Percentiles rank a stretch among this genome's conserved stretches.
phyloP scores from a whole-genome alignment of 192 early-diverging fungal species.

The Ambispora gerdemannii region DNA sequence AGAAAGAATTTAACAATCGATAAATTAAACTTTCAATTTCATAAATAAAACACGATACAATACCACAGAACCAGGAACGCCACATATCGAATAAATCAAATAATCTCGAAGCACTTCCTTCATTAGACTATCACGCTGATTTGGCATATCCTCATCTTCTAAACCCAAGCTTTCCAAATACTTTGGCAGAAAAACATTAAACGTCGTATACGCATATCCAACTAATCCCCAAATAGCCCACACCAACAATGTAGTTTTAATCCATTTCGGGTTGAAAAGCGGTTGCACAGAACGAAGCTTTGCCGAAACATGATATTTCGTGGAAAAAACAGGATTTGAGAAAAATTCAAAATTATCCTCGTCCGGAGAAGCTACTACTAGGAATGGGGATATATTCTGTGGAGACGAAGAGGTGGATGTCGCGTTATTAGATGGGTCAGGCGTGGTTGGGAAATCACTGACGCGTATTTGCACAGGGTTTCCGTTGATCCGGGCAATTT shows the following conservation, averaged over 20 bases:
- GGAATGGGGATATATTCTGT: not conserved
- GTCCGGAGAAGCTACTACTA: not conserved
- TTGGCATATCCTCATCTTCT: not conserved
- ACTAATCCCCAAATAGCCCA: slow-evolving; percentile 78
- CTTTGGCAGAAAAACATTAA: slow-evolving; percentile 83
- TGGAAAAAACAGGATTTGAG: slow-evolving; percentile 16
- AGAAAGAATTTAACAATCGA: not conserved
- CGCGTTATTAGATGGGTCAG: not conserved
- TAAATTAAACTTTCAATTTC: no score
- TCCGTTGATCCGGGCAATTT: slow-evolving; percentile 66
- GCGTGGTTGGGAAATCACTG: slow-evolving; percentile 17
- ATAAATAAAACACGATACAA: no score
- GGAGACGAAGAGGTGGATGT: not conserved
- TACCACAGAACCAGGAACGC: slow-evolving; percentile 78
- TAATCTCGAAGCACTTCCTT: slow-evolving; percentile 68
- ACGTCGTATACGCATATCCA: slow-evolving; percentile 80
- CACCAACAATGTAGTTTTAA: slow-evolving; percentile 64
- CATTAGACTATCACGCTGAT: slow-evolving; percentile 35
- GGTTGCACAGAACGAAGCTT: slow-evolving; percentile 42
- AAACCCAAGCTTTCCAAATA: slow-evolving; percentile 61
- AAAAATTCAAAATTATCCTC: not conserved
- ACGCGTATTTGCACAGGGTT: slow-evolving; percentile 32
- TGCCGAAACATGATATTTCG: slow-evolving; percentile 6
- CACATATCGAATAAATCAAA: slow-evolving; percentile 69
- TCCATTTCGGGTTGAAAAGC: slow-evolving; percentile 51